phyloP scores from a whole-genome alignment of 441 rosid genomes.

The Adansonia gregorii region DNA sequence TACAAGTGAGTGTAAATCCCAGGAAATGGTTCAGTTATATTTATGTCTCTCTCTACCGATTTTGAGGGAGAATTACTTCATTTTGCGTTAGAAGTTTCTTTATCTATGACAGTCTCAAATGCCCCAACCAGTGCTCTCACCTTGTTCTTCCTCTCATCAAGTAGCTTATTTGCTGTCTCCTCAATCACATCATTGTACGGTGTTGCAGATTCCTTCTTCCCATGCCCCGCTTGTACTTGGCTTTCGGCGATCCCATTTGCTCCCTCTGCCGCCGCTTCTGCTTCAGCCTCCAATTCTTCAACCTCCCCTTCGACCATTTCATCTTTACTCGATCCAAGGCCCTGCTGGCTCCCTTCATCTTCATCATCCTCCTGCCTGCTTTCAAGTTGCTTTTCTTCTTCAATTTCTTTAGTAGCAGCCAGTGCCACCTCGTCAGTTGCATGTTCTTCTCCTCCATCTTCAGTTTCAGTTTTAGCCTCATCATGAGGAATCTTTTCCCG shows the following conservation, averaged over 20 bases:
- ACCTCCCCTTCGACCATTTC: background rate
- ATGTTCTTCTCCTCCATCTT: conserved; percentile 31
- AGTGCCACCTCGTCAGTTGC: conserved; percentile 22
- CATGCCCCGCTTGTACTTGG: conserved; percentile 30
- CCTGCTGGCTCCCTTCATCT: conserved; percentile 32
- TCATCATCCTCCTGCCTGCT: conserved; percentile 25
- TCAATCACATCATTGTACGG: conserved; percentile 84
- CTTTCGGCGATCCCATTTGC: conserved; percentile 21
- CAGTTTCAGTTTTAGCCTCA: conserved; percentile 31
- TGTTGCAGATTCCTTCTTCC: conserved; percentile 61
- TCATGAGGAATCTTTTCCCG: conserved; percentile 30
- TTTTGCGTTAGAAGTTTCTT: conserved; percentile 57
- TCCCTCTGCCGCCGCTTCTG: conserved; percentile 24
- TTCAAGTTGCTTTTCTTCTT: conserved; percentile 30
- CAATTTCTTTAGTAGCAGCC: conserved; percentile 25
- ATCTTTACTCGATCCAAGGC: conserved; percentile 32
- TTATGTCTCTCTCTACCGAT: background rate
- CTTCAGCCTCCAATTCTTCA: conserved; percentile 32
- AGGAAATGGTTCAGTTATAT: background rate
- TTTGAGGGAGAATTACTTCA: conserved; percentile 19
- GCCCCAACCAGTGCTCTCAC: conserved; percentile 87
- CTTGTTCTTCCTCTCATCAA: conserved; percentile 72
- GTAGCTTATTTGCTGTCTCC: conserved; percentile 65
- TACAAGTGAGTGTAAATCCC: background rate
- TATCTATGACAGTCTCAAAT: conserved; percentile 81